phyloP scores from a whole-genome alignment of 1,284 basidiomycete genomes.

The Pascua sp. region DNA sequence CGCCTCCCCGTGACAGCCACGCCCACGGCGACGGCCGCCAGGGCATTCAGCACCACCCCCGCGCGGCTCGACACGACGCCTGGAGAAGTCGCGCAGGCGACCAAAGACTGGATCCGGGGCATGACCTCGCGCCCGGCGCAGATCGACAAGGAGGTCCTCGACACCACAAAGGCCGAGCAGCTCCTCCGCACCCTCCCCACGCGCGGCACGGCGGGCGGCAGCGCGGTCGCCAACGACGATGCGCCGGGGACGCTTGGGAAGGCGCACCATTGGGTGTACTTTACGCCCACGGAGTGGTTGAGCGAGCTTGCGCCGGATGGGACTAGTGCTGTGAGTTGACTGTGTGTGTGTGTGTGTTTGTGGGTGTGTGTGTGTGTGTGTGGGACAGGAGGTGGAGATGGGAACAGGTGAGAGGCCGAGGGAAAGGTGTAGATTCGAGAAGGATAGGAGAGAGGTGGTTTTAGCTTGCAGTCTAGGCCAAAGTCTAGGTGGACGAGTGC shows the following conservation, averaged over 20 bases:
- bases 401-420: background rate
- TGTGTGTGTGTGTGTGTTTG: background rate
- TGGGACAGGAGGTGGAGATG: background rate
- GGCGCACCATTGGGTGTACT: conserved; percentile 71
- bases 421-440: background rate
- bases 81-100: too few species aligned
- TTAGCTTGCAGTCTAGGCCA: too few species aligned
- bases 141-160: conserved; percentile 19
- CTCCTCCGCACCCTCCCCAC: conserved; percentile 61
- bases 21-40: too few species aligned
- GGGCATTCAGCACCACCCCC: too few species aligned
- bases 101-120: conserved; percentile 23
- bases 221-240: conserved; percentile 13
- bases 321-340: conserved; percentile 55
- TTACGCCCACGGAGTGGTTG: conserved; percentile 65
- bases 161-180: conserved; percentile 22
- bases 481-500: too few species aligned
- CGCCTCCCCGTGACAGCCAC: too few species aligned
- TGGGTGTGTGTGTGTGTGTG: background rate
- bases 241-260: conserved; percentile 50
- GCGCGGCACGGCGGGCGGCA: conserved; percentile 46
- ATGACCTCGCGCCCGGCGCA: conserved; percentile 17
- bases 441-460: too few species aligned
- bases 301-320: conserved; percentile 62
- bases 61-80: too few species aligned